phyloP scores from a whole-genome alignment of 805 yeast species.

The Candida khao-thaluensis region DNA sequence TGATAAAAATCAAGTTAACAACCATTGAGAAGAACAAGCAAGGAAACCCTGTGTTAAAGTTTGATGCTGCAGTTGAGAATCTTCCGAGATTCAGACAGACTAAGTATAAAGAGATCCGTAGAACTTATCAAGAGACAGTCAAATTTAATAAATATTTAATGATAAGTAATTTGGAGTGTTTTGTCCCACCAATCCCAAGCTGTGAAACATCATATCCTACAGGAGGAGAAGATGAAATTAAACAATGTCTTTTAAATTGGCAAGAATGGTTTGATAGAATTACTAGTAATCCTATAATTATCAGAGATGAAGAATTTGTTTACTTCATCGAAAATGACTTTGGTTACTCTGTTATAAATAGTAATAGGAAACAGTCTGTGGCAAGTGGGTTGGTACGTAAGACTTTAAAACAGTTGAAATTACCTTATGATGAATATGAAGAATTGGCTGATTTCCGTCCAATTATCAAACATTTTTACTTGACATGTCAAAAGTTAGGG shows the following conservation, averaged over 20 bases:
- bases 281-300: constrained; percentile 69
- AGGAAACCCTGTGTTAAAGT: constrained; percentile 76
- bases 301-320: constrained; percentile 84
- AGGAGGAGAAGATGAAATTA: constrained; percentile 79
- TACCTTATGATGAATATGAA: constrained; percentile 84
- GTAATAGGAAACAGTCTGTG: constrained; percentile 52
- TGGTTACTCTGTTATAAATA: constrained; percentile 59
- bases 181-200: constrained; percentile 84
- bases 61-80: constrained; percentile 54
- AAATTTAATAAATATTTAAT: constrained; percentile 75
- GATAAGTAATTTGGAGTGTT: constrained; percentile 84
- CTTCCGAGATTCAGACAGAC: constrained; percentile 75
- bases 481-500: constrained; percentile 53
- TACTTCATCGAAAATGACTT: constrained; percentile 80
- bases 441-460: constrained; percentile 88
- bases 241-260: constrained; percentile 53
- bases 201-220: constrained; percentile 75
- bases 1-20: constrained; percentile 54
- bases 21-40: constrained; percentile 71
- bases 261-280: constrained; percentile 88
- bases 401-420: constrained; percentile 86
- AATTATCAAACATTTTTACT: constrained; percentile 71
- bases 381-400: constrained; percentile 87
- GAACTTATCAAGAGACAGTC: constrained; percentile 76
- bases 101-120: constrained; percentile 67